These are phyloP conservation scores for Crithidia brevicula DNA, from an alignment of 208 protist genomes.

Conservation along the genomic window DNA sequence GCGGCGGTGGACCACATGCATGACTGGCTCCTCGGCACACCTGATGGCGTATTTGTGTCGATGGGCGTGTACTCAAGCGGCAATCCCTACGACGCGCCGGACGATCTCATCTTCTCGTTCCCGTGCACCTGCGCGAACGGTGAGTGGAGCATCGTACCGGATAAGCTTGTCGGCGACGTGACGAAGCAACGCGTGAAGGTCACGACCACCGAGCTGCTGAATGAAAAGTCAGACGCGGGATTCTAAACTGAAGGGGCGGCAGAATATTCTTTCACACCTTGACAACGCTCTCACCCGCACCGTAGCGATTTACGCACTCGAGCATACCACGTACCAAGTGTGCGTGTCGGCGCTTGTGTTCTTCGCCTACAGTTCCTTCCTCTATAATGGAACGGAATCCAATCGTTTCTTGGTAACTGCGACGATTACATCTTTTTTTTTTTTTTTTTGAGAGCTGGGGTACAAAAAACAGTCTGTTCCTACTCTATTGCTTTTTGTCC, in stretches of 20 bases:
- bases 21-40: slow-evolving; percentile 75
- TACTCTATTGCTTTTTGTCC: no score
- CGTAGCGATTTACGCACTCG: neutral
- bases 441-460: no score
- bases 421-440: no score
- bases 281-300: neutral
- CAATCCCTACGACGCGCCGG: slow-evolving; percentile 89
- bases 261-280: no score
- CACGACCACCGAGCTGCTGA: slow-evolving; percentile 53
- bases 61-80: slow-evolving; percentile 94
- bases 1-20: slow-evolving; percentile 73
- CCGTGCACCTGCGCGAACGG: slow-evolving; percentile 89
- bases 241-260: no score
- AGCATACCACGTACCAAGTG: no score
- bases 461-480: no score
- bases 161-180: slow-evolving; percentile 35
- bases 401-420: neutral
- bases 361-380: slow-evolving; percentile 5
- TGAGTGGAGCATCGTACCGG: slow-evolving; percentile 86
- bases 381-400: no score
- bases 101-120: slow-evolving; percentile 95
- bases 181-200: slow-evolving; percentile 40
- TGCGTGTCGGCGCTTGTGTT: neutral
- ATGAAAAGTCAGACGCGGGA: slow-evolving; percentile 45
- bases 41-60: slow-evolving; percentile 73